Conservation (phyloP, 2,329 filamentous ascomycete genomes). For the Cladosporium sp. region DNA sequence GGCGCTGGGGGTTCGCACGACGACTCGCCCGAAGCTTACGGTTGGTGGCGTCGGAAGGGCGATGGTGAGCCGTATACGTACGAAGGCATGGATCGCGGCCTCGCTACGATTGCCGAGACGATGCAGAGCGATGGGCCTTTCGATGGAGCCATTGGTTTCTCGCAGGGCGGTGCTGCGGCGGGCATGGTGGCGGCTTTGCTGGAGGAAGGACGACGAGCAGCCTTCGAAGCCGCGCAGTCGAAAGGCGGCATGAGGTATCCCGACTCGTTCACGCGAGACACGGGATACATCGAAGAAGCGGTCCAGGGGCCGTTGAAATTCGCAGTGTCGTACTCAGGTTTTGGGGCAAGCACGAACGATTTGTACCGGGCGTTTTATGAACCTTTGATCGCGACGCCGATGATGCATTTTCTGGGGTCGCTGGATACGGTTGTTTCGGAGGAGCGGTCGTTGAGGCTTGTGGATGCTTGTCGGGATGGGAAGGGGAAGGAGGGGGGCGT, state of each 20-base stretch:
- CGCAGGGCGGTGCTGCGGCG: constrained; percentile 69
- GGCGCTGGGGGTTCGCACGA: constrained; percentile 18
- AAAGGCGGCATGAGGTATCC: constrained; percentile 50
- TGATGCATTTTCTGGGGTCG: constrained; percentile 75
- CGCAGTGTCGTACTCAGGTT: constrained; percentile 72
- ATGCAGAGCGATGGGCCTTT: constrained; percentile 62
- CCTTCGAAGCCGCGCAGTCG: constrained; percentile 41
- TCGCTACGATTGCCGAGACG: constrained; percentile 56
- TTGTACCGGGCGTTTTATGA: constrained; percentile 67
- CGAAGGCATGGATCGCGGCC: constrained; percentile 62
- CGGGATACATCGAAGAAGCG: constrained; percentile 30
- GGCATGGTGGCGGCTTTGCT: constrained; percentile 68
- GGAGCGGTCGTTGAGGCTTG: constrained; percentile 59
- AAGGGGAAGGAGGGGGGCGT: constrained; percentile 37
- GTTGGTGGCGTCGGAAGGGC: constrained; percentile 74
- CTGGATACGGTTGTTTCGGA: constrained; percentile 88
- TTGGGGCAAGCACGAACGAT: constrained; percentile 56
- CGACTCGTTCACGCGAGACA: constrained; percentile 38
- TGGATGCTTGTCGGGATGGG: constrained; percentile 56
- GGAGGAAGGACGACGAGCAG: constrained; percentile 50
- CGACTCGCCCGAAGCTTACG: constrained; percentile 59
- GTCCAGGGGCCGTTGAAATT: constrained; percentile 61
- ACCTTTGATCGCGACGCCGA: constrained; percentile 69
- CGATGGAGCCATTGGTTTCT: constrained; percentile 77
- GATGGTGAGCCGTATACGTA: constrained; percentile 55